Evolutionary conservation across 768 basidiomycete species (phyloP), one percentile per base, ranked within the genome.

Genomic region (Ephemerocybe angulata): DNA sequence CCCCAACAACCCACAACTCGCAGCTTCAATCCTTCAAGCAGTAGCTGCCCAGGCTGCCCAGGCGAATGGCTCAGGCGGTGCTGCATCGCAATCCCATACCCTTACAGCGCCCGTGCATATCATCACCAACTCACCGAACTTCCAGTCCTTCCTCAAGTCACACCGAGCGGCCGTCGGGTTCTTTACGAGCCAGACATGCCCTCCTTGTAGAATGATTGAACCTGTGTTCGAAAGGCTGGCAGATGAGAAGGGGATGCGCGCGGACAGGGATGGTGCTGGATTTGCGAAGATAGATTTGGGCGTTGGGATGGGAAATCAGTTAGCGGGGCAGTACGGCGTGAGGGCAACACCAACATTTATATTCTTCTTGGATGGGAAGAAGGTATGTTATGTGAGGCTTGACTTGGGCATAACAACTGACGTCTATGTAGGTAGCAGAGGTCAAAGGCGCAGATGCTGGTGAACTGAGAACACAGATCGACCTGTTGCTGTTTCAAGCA

Each of bases 271-370:
- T n/a, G 82, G 81, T 2, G 80, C 87, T 21, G 88, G 81, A 2
- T 98, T 97, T 61, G 83, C 87, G 3, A 91, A 92, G 68, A 81
- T 97, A 31, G 95, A 98, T 70, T 73, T 92, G 59, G 82, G 78
- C 4, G 79, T 88, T 12, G 89, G 88, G 0, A 68, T 82, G 68
- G 87, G 88, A 0, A 63, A 69, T 3, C 72, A 73, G 51, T 70
- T 96, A 15, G 89, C 87, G 0, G 57, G 68, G 1, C 75, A 85
- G 66, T 88, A 81, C 72, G 75, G 80, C 13, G 82, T 97, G 1
- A 69, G 78, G 15, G 93, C 80, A 17, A 96, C 91, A 2, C 95
- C 94, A 4, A 94, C 92, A 1, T 96, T 98, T 63, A 72, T 89
- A 37, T 94, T 97, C 72, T 98, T 93, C 73, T 68, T 86, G 57